Base-by-base conservation (phyloP, 768 basidiomycete species). In the Pleurotus cornucopiae region DNA sequence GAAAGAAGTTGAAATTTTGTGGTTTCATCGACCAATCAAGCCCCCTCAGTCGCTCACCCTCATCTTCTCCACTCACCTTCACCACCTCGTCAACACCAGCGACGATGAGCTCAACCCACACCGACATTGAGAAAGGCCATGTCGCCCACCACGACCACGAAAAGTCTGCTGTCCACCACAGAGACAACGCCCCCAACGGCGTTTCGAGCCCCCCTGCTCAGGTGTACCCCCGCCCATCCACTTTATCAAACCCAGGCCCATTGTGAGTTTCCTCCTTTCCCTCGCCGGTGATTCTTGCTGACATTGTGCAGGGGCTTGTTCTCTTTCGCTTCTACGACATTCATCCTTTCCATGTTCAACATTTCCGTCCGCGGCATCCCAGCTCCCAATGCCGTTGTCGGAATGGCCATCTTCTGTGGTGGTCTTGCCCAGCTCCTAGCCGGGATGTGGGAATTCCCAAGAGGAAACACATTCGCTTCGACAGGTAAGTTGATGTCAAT, bases 311-410 rank as follows among this genome's bases (percentile, higher is more conserved):
- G 88, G 26, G 91, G 91, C 18, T 75, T 92, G 39, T 88, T 88
- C 67, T 85, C 87, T 39, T 93, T 93, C 73, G 90, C 91, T 16
- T 86, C 88, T 3, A 91, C 91, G 9, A 91, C 89, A 0, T 77
- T 93, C 63, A 84, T 93, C 54, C 74, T 91, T 34, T 91, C 89
- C 4, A 60, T 92, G 59, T 88, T 80, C 78, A 92, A 92, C 64
- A 72, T 81, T 25, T 68, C 76, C 14, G 77, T 80, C 1, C 78
- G 84, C n/a, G 64, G 70, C 20, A 74, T 91, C 60, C 59, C 63
- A 14, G 63, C 65, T 4, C 84, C 89, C 40, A 91, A 93, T 57
- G 81, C 84, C 25, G 83, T 92, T 47, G 78, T 93, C 48, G 94
- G 59, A 60, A 60, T 60, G 59, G 59, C 59, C 41, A 7, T 57